A percentile compares a stretch with the other conserved stretches of the same genome.
Conservation (phyloP, 2,329 filamentous ascomycete genomes). For the Fusarium torulosum region DNA sequence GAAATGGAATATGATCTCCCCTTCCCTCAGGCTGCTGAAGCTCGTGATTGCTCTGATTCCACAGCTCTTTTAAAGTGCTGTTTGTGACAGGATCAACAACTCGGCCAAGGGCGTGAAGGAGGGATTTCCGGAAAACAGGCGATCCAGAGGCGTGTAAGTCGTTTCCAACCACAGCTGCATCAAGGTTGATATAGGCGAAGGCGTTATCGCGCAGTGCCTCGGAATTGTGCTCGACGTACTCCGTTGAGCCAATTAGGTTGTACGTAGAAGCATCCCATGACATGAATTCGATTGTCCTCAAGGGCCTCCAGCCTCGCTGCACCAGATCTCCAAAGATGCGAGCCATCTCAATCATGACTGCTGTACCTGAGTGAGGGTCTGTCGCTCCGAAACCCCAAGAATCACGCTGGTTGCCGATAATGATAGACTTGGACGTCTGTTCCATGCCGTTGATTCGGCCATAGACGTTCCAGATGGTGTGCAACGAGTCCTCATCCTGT, state of each 20-base stretch:
- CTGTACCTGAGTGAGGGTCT: conserved; percentile 89
- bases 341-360: conserved; percentile 89
- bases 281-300: conserved; percentile 96
- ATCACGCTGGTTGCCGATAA: conserved; percentile 94
- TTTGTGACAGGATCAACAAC: conserved; percentile 80
- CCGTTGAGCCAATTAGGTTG: conserved; percentile 93
- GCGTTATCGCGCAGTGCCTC: conserved; percentile 79
- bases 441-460: conserved; percentile 88
- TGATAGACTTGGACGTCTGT: conserved; percentile 83
- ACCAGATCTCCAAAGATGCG: conserved; percentile 85
- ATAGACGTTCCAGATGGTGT: conserved; percentile 93
- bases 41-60: conserved; percentile 72
- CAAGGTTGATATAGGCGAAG: conserved; percentile 92
- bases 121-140: conserved; percentile 79
- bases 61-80: conserved; percentile 78
- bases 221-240: conserved; percentile 89
- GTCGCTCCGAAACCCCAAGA: conserved; percentile 90
- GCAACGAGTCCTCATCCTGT: conserved; percentile 84
- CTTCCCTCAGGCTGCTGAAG: conserved; percentile 79
- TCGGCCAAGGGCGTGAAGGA: conserved; percentile 79
- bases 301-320: conserved; percentile 84
- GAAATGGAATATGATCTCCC: conserved; percentile 91
- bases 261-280: conserved; percentile 97
- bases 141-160: conserved; percentile 84
- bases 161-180: conserved; percentile 80